phyloP scores from a whole-genome alignment of 257 asterid species.

The Forsythia viridissima region DNA sequence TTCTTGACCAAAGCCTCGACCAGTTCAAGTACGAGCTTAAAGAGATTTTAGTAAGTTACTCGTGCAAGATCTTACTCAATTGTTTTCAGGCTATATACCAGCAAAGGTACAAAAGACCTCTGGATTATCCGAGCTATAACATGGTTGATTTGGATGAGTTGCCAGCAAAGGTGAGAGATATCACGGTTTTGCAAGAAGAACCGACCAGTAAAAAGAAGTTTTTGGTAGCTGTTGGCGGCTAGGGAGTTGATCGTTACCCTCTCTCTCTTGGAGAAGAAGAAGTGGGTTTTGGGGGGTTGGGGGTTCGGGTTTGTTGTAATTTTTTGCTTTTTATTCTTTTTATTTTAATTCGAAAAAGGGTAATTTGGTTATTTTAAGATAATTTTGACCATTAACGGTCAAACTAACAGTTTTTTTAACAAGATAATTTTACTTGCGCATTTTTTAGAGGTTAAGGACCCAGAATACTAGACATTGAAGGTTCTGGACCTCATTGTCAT shows the following conservation, averaged over 20 bases:
- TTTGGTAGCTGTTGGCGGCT: conserved; percentile 61
- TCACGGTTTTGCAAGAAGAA: conserved; percentile 76
- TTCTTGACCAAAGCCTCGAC: conserved; percentile 35
- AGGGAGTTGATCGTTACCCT: conserved; percentile 3
- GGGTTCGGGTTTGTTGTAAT: too few species aligned
- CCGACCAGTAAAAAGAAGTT: conserved; percentile 57
- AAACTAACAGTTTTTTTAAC: too few species aligned
- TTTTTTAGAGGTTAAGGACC: too few species aligned
- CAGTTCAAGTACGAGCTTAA: conserved; percentile 76
- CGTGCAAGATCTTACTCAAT: conserved; percentile 59
- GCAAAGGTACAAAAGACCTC: conserved; percentile 71
- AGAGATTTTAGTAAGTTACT: conserved; percentile 84
- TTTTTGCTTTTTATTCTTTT: too few species aligned
- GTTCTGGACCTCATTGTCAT: too few species aligned
- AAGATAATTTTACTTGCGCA: too few species aligned
- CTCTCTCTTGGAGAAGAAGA: background rate
- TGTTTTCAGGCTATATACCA: conserved; percentile 66
- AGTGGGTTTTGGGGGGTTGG: too few species aligned
- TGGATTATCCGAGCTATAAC: conserved; percentile 65
- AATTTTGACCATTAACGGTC: too few species aligned
- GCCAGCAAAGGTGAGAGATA: conserved; percentile 65
- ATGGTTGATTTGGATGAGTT: conserved; percentile 71
- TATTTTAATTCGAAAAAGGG: too few species aligned
- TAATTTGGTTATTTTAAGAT: too few species aligned
- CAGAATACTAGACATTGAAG: too few species aligned